phyloP scores from a whole-genome alignment of 148 eudicot species.

The Vaccinium macrocarpon region DNA sequence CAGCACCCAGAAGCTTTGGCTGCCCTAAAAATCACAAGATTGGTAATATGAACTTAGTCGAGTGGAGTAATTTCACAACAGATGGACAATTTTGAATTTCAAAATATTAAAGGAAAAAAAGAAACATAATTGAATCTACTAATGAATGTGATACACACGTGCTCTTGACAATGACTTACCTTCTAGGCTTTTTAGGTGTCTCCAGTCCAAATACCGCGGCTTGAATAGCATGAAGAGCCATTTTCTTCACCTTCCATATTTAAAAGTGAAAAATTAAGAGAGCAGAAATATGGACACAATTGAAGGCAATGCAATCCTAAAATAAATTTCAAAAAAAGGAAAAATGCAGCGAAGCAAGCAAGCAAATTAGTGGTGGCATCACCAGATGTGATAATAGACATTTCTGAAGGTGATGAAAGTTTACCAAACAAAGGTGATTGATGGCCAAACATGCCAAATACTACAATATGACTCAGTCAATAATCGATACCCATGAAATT shows the following conservation, averaged over 20 bases:
- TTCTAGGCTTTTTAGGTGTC: neutral
- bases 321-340: neutral
- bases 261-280: neutral
- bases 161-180: neutral
- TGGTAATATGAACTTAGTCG: too few relatives aligned
- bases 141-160: neutral
- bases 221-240: neutral
- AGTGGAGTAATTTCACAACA: too few relatives aligned
- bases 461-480: neutral
- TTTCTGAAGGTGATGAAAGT: neutral
- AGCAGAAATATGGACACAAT: neutral
- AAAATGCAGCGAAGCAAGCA: neutral
- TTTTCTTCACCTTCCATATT: neutral
- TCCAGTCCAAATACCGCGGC: neutral
- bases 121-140: neutral
- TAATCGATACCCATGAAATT: neutral
- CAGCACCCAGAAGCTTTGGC: neutral
- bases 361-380: neutral
- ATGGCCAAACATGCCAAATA: neutral
- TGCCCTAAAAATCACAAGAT: neutral
- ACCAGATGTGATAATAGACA: neutral
- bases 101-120: too few relatives aligned
- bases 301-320: neutral
- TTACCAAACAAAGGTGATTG: neutral
- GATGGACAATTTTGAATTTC: too few relatives aligned